These are phyloP conservation scores for Luvunga scandens DNA, from an alignment of 345 rosid species.

Conservation along the genomic window DNA sequence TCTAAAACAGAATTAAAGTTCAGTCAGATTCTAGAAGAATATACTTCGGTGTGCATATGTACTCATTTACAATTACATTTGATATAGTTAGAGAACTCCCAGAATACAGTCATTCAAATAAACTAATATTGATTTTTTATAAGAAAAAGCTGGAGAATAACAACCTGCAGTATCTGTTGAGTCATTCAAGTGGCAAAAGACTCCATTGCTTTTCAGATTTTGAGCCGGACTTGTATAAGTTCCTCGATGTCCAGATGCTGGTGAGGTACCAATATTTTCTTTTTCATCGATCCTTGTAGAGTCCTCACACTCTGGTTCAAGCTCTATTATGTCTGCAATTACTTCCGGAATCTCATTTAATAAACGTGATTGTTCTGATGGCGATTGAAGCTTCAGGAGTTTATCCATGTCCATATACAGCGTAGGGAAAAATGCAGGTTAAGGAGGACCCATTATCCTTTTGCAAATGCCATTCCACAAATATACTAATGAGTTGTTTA, in stretches of 20 bases:
- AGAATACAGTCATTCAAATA: background rate
- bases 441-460: conserved; percentile 23
- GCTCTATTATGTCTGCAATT: conserved; percentile 30
- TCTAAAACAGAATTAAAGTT: background rate
- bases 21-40: background rate
- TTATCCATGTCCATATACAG: conserved; percentile 32
- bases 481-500: background rate
- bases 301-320: conserved; percentile 6
- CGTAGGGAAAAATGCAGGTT: conserved; percentile 25
- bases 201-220: background rate
- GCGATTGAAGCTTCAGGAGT: conserved; percentile 33
- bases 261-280: background rate
- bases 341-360: conserved; percentile 42
- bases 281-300: conserved; percentile 1
- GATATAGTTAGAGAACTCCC: background rate
- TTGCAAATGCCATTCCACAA: conserved; percentile 2
- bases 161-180: conserved; percentile 19
- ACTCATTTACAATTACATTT: background rate
- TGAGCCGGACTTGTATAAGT: background rate
- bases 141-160: background rate
- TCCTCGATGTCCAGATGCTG: background rate
- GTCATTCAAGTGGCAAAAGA: background rate
- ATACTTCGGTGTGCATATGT: background rate
- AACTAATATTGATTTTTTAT: background rate
- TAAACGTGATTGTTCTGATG: conserved; percentile 43